phyloP scores from a whole-genome alignment of 495 filamentous ascomycete genomes.

The Xylaria sp. region DNA sequence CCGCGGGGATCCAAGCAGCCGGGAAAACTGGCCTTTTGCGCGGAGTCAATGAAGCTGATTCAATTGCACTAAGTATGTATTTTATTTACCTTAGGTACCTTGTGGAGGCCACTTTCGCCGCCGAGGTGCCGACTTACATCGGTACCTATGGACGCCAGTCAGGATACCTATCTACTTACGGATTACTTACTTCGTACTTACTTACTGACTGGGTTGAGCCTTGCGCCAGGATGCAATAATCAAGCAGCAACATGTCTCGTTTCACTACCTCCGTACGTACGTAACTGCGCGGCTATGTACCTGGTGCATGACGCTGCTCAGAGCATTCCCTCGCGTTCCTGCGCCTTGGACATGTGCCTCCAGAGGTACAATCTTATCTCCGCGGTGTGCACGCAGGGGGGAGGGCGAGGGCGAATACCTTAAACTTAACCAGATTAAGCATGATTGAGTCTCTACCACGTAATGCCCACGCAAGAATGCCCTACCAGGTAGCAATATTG shows the following conservation, averaged over 20 bases:
- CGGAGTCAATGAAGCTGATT: neutral
- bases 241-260: neutral
- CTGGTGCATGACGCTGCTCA: neutral
- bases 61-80: neutral
- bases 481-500: conserved; percentile 1
- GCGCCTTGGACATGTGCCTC: neutral
- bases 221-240: neutral
- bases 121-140: neutral
- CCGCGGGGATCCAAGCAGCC: conserved; percentile 10
- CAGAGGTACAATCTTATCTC: conserved; percentile 12
- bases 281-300: conserved; percentile 3
- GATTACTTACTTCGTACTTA: too few species aligned
- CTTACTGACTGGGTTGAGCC: neutral
- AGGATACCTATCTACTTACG: too few species aligned
- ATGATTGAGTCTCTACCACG: conserved; percentile 11
- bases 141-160: neutral
- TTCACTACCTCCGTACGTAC: neutral
- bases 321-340: neutral
- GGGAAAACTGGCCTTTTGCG: neutral
- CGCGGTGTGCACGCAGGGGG: neutral
- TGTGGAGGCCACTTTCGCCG: neutral
- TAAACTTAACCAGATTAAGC: too few species aligned
- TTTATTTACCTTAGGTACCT: neutral
- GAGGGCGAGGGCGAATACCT: too few species aligned
- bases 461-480: conserved; percentile 19